Conservation (phyloP, 2,329 filamentous ascomycete species). For the Sclerotinia nivalis region DNA sequence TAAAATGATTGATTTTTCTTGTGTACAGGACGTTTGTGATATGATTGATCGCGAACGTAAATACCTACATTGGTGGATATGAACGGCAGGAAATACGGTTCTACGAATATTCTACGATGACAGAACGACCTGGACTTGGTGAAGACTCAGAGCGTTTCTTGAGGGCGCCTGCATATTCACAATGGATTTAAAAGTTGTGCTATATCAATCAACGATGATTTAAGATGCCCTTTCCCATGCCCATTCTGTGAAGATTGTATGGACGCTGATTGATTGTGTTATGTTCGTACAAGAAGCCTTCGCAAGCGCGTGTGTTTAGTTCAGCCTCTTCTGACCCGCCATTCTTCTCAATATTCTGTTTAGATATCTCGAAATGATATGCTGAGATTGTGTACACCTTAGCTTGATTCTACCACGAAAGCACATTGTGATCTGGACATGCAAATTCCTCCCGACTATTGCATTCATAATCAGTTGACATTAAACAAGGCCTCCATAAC, state of each 20-base stretch:
- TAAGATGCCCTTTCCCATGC: constrained; percentile 8
- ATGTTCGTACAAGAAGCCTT: background rate
- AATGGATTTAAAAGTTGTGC: constrained; percentile 43
- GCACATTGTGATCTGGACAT: background rate
- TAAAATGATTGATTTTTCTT: constrained; percentile 37
- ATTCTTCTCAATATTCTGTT: background rate
- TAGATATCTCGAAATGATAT: background rate
- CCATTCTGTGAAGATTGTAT: constrained; percentile 12
- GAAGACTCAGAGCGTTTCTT: constrained; percentile 65
- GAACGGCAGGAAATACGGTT: constrained; percentile 53
- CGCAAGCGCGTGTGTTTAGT: constrained; percentile 3
- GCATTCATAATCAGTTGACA: background rate
- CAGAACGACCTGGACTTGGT: constrained; percentile 45
- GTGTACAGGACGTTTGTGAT: constrained; percentile 39
- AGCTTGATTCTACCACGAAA: no score
- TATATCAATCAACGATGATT: constrained; percentile 59
- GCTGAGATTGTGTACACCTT: background rate
- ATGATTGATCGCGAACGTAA: constrained; percentile 34
- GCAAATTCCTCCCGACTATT: background rate
- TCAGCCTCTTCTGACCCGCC: background rate
- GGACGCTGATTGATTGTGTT: background rate
- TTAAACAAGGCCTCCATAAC: background rate
- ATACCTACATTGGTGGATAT: constrained; percentile 49
- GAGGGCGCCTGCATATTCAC: constrained; percentile 61
- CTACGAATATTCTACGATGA: constrained; percentile 53